phyloP scores from a whole-genome alignment of 257 asterid genomes.

The Cruciata laevipes region DNA sequence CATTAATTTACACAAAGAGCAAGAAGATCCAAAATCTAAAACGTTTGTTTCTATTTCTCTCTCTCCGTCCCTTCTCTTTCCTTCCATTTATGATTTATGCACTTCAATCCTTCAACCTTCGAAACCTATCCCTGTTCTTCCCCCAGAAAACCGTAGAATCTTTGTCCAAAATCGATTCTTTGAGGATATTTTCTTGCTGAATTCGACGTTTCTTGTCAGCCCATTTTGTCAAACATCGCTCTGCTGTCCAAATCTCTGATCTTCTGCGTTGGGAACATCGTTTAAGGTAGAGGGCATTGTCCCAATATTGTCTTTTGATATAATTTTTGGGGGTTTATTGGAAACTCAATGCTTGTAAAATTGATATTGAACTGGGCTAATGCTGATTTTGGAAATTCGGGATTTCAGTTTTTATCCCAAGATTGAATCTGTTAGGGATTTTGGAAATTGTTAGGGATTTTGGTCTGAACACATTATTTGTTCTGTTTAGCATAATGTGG shows the following conservation, averaged over 20 bases:
- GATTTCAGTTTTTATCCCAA: neutral
- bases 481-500: neutral
- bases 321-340: neutral
- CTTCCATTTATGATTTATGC: conserved; percentile 4
- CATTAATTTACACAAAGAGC: neutral
- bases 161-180: conserved; percentile 5
- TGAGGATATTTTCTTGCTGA: conserved; percentile 8
- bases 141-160: conserved; percentile 23
- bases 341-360: neutral
- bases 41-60: neutral
- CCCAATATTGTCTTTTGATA: neutral
- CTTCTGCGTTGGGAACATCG: conserved; percentile 37
- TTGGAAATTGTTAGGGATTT: no score
- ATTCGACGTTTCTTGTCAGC: neutral
- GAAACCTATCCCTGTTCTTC: conserved; percentile 32
- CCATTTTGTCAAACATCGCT: conserved; percentile 6
- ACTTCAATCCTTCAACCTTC: conserved; percentile 20
- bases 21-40: neutral
- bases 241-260: conserved; percentile 19
- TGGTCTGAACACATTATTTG: neutral
- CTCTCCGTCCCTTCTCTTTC: conserved; percentile 1
- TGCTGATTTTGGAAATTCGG: neutral
- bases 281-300: conserved; percentile 32
- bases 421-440: neutral
- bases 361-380: neutral